phyloP scores from a whole-genome alignment of 1,284 basidiomycete species.

The Hemileia vastatrix region DNA sequence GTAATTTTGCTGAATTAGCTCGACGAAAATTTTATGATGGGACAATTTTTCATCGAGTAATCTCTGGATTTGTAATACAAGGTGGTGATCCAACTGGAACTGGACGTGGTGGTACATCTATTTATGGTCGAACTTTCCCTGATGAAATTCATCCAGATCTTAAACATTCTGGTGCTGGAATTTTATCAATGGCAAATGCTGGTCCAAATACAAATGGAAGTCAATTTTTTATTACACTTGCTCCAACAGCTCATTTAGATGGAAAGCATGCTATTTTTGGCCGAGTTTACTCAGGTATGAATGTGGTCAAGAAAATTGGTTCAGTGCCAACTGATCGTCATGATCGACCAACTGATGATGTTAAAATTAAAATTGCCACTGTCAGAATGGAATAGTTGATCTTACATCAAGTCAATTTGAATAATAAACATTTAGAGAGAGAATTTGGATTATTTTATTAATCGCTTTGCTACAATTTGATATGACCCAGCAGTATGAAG shows the following conservation, averaged over 20 bases:
- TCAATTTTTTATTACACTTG: slow-evolving; percentile 26
- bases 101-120: slow-evolving; percentile 26
- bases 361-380: no score
- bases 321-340: slow-evolving; percentile 32
- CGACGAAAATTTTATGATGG: no score
- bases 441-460: no score
- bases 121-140: slow-evolving; percentile 33
- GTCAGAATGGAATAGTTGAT: no score
- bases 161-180: slow-evolving; percentile 26
- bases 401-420: no score
- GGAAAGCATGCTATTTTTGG: slow-evolving; percentile 26
- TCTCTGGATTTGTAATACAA: slow-evolving; percentile 27
- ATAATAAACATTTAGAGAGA: no score
- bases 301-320: slow-evolving; percentile 24
- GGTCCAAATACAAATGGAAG: slow-evolving; percentile 27
- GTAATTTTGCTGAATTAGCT: no score
- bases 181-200: no score
- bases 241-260: slow-evolving; percentile 25
- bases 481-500: no score
- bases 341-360: no score
- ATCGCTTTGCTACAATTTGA: no score
- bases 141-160: slow-evolving; percentile 25
- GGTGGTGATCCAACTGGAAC: slow-evolving; percentile 28
- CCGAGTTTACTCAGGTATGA: slow-evolving; percentile 24
- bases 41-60: no score